phyloP scores from a whole-genome alignment of 805 yeast species.

The Pichia membranifaciens region DNA sequence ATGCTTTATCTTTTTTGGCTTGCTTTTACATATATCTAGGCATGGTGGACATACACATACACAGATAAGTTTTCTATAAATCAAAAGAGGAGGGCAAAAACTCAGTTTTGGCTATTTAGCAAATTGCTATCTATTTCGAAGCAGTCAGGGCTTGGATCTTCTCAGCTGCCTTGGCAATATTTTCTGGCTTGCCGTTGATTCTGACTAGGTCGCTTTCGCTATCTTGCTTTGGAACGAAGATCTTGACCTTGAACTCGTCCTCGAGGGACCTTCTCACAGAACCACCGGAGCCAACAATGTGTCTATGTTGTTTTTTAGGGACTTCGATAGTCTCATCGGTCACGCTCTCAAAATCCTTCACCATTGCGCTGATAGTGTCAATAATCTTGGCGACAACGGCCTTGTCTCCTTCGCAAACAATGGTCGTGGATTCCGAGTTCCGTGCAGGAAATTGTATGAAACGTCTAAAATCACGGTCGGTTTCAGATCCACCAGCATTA shows the following conservation, averaged over 20 bases:
- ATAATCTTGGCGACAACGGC: constrained; percentile 63
- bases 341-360: constrained; percentile 57
- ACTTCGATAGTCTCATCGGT: constrained; percentile 48
- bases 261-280: constrained; percentile 65
- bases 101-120: too few relatives aligned
- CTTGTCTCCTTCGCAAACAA: constrained; percentile 72
- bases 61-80: too few relatives aligned
- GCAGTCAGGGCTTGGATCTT: constrained; percentile 52
- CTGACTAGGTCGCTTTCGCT: constrained; percentile 46
- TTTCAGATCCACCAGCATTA: constrained; percentile 70
- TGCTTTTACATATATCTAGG: too few relatives aligned
- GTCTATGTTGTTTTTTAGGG: constrained; percentile 68
- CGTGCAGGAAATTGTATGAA: constrained; percentile 66
- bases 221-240: constrained; percentile 62
- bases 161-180: constrained; percentile 55
- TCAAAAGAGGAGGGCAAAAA: too few relatives aligned
- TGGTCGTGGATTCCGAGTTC: constrained; percentile 49
- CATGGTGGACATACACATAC: too few relatives aligned
- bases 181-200: constrained; percentile 61
- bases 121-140: constrained; percentile 5
- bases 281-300: constrained; percentile 80
- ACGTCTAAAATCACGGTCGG: constrained; percentile 41
- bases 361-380: constrained; percentile 54
- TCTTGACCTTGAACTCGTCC: constrained; percentile 55
- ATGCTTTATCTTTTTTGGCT: too few relatives aligned